These are phyloP conservation scores for Bipolaris victoriae DNA, from an alignment of 2,329 filamentous ascomycete genomes.

Conservation along the genomic window DNA sequence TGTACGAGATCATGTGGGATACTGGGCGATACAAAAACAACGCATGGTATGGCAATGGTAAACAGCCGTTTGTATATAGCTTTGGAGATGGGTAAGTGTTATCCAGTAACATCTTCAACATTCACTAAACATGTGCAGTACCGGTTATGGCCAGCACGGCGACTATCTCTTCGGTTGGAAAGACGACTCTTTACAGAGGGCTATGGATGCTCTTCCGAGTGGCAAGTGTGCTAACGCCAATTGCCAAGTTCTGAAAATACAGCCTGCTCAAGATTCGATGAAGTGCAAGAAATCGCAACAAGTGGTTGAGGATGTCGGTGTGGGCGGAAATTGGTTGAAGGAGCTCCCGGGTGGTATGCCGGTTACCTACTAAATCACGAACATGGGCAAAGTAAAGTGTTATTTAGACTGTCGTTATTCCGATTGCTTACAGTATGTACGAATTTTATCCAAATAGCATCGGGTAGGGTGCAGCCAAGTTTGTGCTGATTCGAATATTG, in stretches of 20 bases:
- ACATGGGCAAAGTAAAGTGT: neutral
- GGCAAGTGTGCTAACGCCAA: constrained; percentile 41
- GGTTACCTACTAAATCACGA: constrained; percentile 20
- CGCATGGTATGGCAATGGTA: constrained; percentile 30
- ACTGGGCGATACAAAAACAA: constrained; percentile 38
- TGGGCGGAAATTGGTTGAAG: constrained; percentile 33
- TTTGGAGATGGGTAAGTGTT: constrained; percentile 34
- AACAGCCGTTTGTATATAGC: constrained; percentile 39
- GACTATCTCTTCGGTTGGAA: constrained; percentile 41
- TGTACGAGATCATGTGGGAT: constrained; percentile 56
- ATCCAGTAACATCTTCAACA: neutral
- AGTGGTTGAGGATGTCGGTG: constrained; percentile 55
- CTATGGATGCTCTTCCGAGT: constrained; percentile 37
- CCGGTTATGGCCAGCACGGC: constrained; percentile 29
- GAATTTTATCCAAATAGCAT: neutral
- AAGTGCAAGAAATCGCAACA: constrained; percentile 50
- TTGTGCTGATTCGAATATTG: neutral
- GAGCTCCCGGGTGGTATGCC: constrained; percentile 39
- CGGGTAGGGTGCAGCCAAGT: neutral
- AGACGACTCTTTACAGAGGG: constrained; percentile 35
- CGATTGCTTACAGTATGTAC: neutral
- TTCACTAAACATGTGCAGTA: constrained; percentile 4
- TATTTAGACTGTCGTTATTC: neutral
- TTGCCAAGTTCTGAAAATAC: constrained; percentile 39
- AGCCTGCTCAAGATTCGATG: constrained; percentile 35